phyloP scores from a whole-genome alignment of 805 yeast genomes.

The Candida koratica region DNA sequence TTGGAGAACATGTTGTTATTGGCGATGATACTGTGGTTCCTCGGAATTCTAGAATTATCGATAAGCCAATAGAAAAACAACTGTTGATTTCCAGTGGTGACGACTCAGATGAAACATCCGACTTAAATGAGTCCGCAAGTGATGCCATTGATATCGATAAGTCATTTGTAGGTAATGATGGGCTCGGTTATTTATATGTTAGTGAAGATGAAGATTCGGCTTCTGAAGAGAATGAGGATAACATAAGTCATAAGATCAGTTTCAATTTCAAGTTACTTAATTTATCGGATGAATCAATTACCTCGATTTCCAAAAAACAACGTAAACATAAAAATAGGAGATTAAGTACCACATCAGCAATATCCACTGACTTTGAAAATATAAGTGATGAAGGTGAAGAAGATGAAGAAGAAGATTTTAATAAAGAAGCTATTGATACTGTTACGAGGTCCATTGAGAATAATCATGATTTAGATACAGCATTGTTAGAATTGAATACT shows the following conservation, averaged over 20 bases:
- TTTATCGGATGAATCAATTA: conserved; percentile 56
- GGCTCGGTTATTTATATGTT: conserved; percentile 47
- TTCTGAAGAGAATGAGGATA: conserved; percentile 15
- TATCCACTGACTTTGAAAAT: conserved; percentile 47
- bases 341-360: conserved; percentile 32
- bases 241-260: conserved; percentile 3
- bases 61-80: conserved; percentile 37
- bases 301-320: conserved; percentile 45
- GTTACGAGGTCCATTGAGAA: conserved; percentile 88
- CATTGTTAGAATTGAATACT: conserved; percentile 86
- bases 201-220: conserved; percentile 34
- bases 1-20: conserved; percentile 72
- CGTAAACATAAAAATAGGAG: conserved; percentile 31
- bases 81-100: conserved; percentile 23
- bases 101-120: conserved; percentile 13
- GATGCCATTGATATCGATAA: conserved; percentile 33
- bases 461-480: conserved; percentile 91
- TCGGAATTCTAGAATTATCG: conserved; percentile 50
- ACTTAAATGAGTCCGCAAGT: conserved; percentile 3
- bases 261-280: conserved; percentile 31
- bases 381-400: conserved; percentile 34
- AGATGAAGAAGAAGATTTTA: conserved; percentile 78
- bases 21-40: conserved; percentile 51
- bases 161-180: conserved; percentile 46
- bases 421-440: conserved; percentile 88